Evolutionary conservation across 2,329 filamentous ascomycete species (phyloP).

Genomic region (Teratosphaeria pseudoeucalypti): DNA sequence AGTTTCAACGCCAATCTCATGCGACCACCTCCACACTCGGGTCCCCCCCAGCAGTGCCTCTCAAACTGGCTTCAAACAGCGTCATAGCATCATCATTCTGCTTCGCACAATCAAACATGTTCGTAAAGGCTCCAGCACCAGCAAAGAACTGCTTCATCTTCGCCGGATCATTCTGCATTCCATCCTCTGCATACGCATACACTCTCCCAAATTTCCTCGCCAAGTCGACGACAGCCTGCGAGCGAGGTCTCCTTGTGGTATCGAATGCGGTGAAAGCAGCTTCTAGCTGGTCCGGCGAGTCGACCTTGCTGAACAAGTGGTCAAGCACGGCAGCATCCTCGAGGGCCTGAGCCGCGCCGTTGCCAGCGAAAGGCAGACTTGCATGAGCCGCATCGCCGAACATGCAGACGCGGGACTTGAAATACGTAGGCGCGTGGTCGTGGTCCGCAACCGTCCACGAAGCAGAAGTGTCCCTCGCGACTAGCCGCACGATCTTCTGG

Average conservation of each 20-base stretch:
- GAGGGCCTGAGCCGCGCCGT: conserved; percentile 29
- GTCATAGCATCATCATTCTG: conserved; percentile 22
- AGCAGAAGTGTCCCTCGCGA: conserved; percentile 17
- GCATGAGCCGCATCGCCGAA: conserved; percentile 33
- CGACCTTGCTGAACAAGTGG: conserved; percentile 18
- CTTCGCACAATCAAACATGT: conserved; percentile 20
- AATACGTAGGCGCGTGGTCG: conserved; percentile 26
- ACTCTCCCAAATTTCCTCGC: conserved; percentile 21
- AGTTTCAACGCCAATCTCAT: background rate
- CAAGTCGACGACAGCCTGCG: conserved; percentile 22
- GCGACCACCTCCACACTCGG: conserved; percentile 1
- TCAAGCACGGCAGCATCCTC: conserved; percentile 29
- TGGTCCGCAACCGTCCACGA: conserved; percentile 25
- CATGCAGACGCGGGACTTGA: conserved; percentile 20
- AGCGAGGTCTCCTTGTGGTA: conserved; percentile 16
- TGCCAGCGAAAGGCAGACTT: conserved; percentile 27
- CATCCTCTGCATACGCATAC: conserved; percentile 20
- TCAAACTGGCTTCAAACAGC: conserved; percentile 10
- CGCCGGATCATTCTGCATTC: conserved; percentile 19
- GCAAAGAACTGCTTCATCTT: conserved; percentile 23
- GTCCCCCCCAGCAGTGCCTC: background rate
- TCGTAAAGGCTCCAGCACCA: conserved; percentile 22
- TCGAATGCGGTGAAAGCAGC: conserved; percentile 21
- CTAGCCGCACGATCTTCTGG: conserved; percentile 17
- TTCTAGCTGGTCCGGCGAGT: conserved; percentile 8